phyloP scores from a whole-genome alignment of 2,329 filamentous ascomycete genomes.

The Gremmenia infestans region DNA sequence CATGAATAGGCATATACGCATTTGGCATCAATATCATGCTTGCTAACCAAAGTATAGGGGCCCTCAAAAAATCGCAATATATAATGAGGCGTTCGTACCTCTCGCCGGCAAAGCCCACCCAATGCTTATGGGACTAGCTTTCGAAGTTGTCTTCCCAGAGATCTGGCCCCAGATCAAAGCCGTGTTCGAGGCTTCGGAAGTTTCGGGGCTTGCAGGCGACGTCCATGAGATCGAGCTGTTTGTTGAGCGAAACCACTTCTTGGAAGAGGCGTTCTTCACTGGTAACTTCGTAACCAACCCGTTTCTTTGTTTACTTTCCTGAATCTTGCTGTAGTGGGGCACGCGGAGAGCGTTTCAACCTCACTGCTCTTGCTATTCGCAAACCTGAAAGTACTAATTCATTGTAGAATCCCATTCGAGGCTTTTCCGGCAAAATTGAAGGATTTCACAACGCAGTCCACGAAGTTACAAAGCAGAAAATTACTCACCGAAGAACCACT shows the following conservation, averaged over 20 bases:
- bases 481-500: constrained; percentile 19
- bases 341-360: too few relatives aligned
- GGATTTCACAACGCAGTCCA: constrained; percentile 24
- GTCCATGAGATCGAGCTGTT: constrained; percentile 23
- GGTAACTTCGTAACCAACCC: constrained; percentile 16
- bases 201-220: constrained; percentile 15
- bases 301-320: too few relatives aligned
- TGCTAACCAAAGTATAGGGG: constrained; percentile 15
- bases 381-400: too few relatives aligned
- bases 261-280: constrained; percentile 26
- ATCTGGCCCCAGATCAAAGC: constrained; percentile 14
- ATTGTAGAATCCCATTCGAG: constrained; percentile 18
- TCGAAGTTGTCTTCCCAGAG: constrained; percentile 19
- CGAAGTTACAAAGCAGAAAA: constrained; percentile 23
- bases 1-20: not conserved
- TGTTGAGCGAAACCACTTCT: constrained; percentile 20
- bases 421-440: constrained; percentile 19
- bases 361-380: too few relatives aligned
- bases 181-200: constrained; percentile 18
- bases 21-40: not conserved
- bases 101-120: constrained; percentile 24
- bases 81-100: constrained; percentile 24
- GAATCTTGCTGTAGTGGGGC: too few relatives aligned
- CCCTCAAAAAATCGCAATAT: constrained; percentile 20
- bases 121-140: constrained; percentile 19